Evolutionary conservation across 768 basidiomycete species (phyloP).

Genomic region (Auricularia sp.): DNA sequence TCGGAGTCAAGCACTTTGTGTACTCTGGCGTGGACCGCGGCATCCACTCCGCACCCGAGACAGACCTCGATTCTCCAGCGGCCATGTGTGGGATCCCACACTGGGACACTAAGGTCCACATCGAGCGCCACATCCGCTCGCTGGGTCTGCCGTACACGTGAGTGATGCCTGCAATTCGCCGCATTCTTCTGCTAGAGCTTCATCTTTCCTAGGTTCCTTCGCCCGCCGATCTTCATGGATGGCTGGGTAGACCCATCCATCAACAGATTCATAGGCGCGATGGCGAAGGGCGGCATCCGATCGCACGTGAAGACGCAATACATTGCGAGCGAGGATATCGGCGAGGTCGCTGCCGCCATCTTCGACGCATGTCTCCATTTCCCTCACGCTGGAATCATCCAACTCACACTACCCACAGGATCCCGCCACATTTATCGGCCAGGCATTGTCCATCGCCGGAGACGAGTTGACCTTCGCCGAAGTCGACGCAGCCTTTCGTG

Average conservation of each 20-base stretch:
- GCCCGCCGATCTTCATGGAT: neutral
- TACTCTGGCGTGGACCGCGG: neutral
- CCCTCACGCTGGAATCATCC: neutral
- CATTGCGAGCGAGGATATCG: neutral
- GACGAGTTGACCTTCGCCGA: neutral
- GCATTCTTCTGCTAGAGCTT: neutral
- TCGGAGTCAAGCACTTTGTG: neutral
- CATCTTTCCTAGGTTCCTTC: neutral
- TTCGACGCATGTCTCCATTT: neutral
- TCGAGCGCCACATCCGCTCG: neutral
- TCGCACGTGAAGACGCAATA: neutral
- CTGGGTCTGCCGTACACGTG: neutral
- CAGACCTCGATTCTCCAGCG: neutral
- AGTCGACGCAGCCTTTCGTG: neutral
- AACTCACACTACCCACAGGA: neutral
- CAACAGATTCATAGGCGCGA: neutral
- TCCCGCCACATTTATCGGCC: neutral
- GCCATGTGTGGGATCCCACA: neutral
- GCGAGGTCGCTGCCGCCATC: neutral
- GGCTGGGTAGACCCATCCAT: neutral
- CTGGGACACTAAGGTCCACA: neutral
- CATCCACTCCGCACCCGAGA: neutral
- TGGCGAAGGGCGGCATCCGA: neutral
- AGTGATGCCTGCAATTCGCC: neutral
- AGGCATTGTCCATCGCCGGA: neutral